Evolutionary conservation across 2,329 filamentous ascomycete genomes (phyloP), one percentile per base, ranked within the genome.

Genomic region (Aspergillus tamarii): DNA sequence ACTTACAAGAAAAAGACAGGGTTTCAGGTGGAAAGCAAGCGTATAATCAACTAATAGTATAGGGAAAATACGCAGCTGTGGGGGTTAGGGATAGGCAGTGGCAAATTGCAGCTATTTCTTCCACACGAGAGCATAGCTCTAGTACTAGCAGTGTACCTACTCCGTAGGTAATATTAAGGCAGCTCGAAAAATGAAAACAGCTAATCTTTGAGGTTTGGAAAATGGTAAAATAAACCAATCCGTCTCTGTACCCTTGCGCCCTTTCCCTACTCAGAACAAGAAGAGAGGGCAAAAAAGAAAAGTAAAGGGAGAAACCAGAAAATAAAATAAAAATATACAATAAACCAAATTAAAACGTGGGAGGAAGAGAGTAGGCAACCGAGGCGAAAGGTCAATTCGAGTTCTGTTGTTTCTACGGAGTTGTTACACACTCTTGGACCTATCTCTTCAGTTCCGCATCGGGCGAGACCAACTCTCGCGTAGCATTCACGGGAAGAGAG

Each of bases 71-170:
- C 28, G 9, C 28, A 32, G 28, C 34, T 58, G 64, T 65, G 66
- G 67, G 55, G 67, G 66, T 67, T 63, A 66, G 53, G 66, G 66
- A 65, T 63, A 46, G 45, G 36, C 62, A 64, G 69, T 70, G 69
- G 69, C 69, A 64, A 69, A 70, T 65, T 66, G 61, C 60, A 64
- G 64, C 21, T 50, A 43, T 36, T 58, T 39, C 36, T 62, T 28
- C 36, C 26, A 45, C 26, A 10, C 34, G 52, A 56, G 23, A 45
- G 46, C 43, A 52, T 57, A 48, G 28, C n/a, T 32, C n/a, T 55
- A n/a, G n/a, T n/a, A 53, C 23, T 45, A 16, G 12, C 16, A 36
- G 34, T 36, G 34, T 36, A 41, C 19, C 19, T 34, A 34, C 32
- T 11, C 26, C 26, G 26, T n/a, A 41, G 39, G 39, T 41, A 19